A percentile compares a stretch with the other conserved stretches of the same genome.
These are phyloP conservation scores for Lentinus brumalis DNA, from an alignment of 768 basidiomycete species.

Conservation along the genomic window DNA sequence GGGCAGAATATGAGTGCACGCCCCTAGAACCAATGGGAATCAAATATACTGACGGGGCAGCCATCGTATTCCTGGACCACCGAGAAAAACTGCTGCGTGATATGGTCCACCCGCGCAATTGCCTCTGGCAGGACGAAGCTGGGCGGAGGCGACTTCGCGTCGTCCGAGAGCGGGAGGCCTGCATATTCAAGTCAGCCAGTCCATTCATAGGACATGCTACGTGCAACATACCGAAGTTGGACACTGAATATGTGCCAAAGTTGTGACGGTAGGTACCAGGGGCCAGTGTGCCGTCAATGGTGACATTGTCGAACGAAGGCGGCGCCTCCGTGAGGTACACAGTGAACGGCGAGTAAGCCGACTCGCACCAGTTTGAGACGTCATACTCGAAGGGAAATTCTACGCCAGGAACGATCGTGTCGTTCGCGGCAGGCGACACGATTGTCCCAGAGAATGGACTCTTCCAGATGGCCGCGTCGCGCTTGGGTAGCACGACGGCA, in stretches of 20 bases:
- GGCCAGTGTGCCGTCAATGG: slow-evolving; percentile 16
- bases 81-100: slow-evolving; percentile 4
- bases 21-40: not conserved
- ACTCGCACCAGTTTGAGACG: slow-evolving; percentile 21
- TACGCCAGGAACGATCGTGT: slow-evolving; percentile 8
- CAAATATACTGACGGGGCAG: slow-evolving; percentile 19
- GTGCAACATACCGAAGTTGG: slow-evolving; percentile 21
- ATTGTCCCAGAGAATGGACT: slow-evolving; percentile 23
- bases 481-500: slow-evolving; percentile 8
- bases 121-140: slow-evolving; percentile 15
- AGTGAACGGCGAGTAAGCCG: slow-evolving; percentile 19
- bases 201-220: not conserved
- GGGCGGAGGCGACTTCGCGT: slow-evolving; percentile 12
- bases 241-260: slow-evolving; percentile 21
- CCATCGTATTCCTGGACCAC: slow-evolving; percentile 20
- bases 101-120: not conserved
- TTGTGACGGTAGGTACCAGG: slow-evolving; percentile 16
- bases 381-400: slow-evolving; percentile 20
- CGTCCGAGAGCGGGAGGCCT: slow-evolving; percentile 15
- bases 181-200: not conserved
- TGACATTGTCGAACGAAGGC: slow-evolving; percentile 20
- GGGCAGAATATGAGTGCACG: not conserved
- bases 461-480: slow-evolving; percentile 15
- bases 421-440: slow-evolving; percentile 3
- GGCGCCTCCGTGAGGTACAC: slow-evolving; percentile 20